Percentiles rank a stretch among this genome's conserved stretches.
Evolutionary conservation across 768 basidiomycete species (phyloP).

Genomic region (Chalciporus piperatus): DNA sequence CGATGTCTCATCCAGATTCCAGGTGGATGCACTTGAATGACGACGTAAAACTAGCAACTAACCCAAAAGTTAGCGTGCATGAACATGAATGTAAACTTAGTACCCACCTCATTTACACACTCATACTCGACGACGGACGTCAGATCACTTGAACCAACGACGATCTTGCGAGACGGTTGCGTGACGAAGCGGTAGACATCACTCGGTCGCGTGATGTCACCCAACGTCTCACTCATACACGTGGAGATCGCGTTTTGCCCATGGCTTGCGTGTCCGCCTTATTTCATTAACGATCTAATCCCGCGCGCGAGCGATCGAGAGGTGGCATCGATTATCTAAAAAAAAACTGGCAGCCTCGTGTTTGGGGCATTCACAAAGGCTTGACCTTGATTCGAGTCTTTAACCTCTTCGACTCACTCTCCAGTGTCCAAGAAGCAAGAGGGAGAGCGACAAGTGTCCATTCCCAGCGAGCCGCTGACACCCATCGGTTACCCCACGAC

Average conservation of each 20-base stretch:
- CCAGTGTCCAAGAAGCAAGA: background rate
- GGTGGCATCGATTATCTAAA: constrained; percentile 28
- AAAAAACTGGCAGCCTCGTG: constrained; percentile 25
- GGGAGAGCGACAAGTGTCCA: background rate
- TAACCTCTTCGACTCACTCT: background rate
- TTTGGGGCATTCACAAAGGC: constrained; percentile 21
- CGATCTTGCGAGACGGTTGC: background rate
- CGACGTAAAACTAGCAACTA: background rate
- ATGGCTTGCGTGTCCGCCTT: background rate
- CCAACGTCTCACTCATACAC: background rate
- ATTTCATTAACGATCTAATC: constrained; percentile 15
- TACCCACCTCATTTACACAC: background rate
- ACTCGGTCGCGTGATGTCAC: background rate
- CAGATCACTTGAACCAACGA: background rate
- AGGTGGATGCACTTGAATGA: too few species aligned
- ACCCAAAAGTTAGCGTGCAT: background rate
- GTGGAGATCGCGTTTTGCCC: constrained; percentile 5
- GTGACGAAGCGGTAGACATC: background rate
- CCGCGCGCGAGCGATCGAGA: constrained; percentile 13
- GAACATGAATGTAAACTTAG: background rate
- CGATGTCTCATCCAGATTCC: too few species aligned
- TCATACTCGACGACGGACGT: background rate
- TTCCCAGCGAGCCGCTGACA: background rate
- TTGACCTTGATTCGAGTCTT: constrained; percentile 6
- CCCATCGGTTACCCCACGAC: background rate